Conservation (phyloP, 352 stramenopile genomes). For the Phytophthora podocarpi region DNA sequence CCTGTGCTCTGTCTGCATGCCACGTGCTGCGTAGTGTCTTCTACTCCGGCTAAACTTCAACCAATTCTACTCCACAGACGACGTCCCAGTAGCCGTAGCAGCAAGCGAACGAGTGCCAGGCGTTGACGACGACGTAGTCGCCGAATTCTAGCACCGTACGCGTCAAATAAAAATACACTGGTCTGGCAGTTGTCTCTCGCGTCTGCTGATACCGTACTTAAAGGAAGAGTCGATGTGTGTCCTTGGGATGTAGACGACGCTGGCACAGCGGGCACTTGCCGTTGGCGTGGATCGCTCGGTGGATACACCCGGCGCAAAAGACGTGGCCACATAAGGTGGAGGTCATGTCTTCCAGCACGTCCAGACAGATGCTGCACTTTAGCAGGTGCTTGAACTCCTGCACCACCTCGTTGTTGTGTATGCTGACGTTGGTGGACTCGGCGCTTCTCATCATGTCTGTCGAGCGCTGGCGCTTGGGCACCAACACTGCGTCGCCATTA, state of each 20-base stretch:
- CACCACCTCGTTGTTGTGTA: slow-evolving; percentile 78
- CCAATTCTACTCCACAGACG: slow-evolving; percentile 38
- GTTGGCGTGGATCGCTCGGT: slow-evolving; percentile 65
- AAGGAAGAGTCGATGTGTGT: slow-evolving; percentile 86
- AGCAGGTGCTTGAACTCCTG: slow-evolving; percentile 76
- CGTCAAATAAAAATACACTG: slow-evolving; percentile 30
- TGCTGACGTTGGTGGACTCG: slow-evolving; percentile 71
- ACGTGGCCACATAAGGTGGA: slow-evolving; percentile 83
- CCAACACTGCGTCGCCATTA: not conserved
- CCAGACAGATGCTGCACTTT: slow-evolving; percentile 87
- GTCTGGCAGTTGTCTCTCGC: slow-evolving; percentile 4
- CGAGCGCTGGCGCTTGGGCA: slow-evolving; percentile 31
- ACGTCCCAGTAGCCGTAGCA: slow-evolving; percentile 4
- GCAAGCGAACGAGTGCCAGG: slow-evolving; percentile 4
- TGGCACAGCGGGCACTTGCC: slow-evolving; percentile 82
- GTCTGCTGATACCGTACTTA: slow-evolving; percentile 29
- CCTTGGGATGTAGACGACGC: slow-evolving; percentile 55
- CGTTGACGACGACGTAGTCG: slow-evolving; percentile 4
- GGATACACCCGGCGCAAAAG: slow-evolving; percentile 80
- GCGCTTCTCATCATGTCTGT: slow-evolving; percentile 54
- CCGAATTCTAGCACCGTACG: slow-evolving; percentile 17
- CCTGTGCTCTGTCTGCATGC: slow-evolving; percentile 23
- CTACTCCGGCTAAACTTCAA: slow-evolving; percentile 70
- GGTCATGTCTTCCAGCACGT: slow-evolving; percentile 80
- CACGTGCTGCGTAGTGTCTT: slow-evolving; percentile 46